Conservation (phyloP, 495 filamentous ascomycete species). For the Parachaetomium inaequale region DNA sequence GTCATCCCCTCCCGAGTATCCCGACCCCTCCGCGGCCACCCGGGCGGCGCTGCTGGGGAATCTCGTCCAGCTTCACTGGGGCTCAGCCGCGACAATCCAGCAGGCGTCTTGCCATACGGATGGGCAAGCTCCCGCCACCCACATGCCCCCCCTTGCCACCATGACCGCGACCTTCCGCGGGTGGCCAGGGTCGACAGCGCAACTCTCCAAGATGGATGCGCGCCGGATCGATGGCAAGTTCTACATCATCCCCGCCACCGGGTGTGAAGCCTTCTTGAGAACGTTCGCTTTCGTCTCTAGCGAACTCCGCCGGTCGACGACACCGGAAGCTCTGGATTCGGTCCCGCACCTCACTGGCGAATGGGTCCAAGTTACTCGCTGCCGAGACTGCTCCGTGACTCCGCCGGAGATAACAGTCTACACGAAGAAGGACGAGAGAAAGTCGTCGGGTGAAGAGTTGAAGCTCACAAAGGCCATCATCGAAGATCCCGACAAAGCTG, state of each 20-base stretch:
- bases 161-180: not conserved
- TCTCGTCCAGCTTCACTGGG: conserved; percentile 1
- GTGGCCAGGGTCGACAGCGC: conserved; percentile 5
- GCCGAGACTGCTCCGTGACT: conserved; percentile 5
- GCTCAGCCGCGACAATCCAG: not conserved
- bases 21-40: not conserved
- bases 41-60: not conserved
- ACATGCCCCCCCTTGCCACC: conserved; percentile 10
- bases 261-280: conserved; percentile 18
- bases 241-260: conserved; percentile 10
- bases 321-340: not conserved
- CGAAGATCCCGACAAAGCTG: conserved; percentile 19
- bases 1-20: not conserved
- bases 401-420: conserved; percentile 15
- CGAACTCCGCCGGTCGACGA: not conserved
- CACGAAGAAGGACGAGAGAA: not conserved
- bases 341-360: conserved; percentile 9
- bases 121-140: not conserved
- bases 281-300: conserved; percentile 11
- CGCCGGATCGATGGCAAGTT: not conserved
- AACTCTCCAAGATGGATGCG: not conserved
- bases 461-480: conserved; percentile 1
- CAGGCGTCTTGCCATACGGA: conserved; percentile 1
- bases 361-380: conserved; percentile 8
- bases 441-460: not conserved